A percentile compares a stretch with the other conserved stretches of the same genome.
Conservation (phyloP, 768 basidiomycete species). For the Podaxis mareebaensis region DNA sequence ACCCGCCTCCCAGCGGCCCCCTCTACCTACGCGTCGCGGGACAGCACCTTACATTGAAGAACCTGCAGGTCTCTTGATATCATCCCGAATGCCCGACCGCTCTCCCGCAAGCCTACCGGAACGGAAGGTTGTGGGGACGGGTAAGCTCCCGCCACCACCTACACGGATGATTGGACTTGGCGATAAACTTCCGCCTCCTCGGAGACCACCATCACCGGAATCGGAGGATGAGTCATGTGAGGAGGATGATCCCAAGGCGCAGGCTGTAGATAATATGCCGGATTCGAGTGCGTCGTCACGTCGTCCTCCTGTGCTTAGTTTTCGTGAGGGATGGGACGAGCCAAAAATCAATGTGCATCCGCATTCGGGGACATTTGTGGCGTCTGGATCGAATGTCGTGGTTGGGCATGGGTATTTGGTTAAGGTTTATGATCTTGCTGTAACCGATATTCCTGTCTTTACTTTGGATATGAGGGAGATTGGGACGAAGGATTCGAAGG, state of each 20-base stretch:
- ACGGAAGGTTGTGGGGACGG: constrained; percentile 38
- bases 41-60: constrained; percentile 20
- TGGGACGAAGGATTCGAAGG: constrained; percentile 64
- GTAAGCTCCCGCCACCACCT: constrained; percentile 68
- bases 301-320: constrained; percentile 42
- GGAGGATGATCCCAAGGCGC: constrained; percentile 55
- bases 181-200: constrained; percentile 67
- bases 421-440: constrained; percentile 60
- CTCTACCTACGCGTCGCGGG: constrained; percentile 45
- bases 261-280: constrained; percentile 55
- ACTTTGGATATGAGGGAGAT: constrained; percentile 63
- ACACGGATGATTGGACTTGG: constrained; percentile 70
- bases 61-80: constrained; percentile 23
- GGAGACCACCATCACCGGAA: constrained; percentile 45
- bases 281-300: constrained; percentile 72
- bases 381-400: constrained; percentile 59
- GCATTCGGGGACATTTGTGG: constrained; percentile 52
- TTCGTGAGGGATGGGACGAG: constrained; percentile 40
- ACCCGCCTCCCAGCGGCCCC: constrained; percentile 37
- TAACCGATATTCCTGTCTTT: constrained; percentile 45
- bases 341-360: constrained; percentile 60
- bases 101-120: constrained; percentile 29
- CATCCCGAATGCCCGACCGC: constrained; percentile 29
- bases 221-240: constrained; percentile 58
- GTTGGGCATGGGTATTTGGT: constrained; percentile 61